These are phyloP conservation scores for Suillus discolor DNA, from an alignment of 768 basidiomycete species.

Conservation along the genomic window DNA sequence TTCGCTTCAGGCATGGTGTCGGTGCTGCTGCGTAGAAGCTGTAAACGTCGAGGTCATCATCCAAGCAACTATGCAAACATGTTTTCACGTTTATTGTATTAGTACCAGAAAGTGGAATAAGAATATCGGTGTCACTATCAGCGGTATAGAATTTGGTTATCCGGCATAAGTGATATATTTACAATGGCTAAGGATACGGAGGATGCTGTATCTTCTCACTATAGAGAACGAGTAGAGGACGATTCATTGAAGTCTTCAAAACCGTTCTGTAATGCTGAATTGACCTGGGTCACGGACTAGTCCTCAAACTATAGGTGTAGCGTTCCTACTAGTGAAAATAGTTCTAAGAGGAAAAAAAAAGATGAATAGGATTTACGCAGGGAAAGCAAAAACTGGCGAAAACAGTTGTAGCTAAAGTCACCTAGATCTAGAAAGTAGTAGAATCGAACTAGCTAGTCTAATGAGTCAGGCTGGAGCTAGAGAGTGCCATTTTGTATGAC, in stretches of 20 bases:
- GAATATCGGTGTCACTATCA: neutral
- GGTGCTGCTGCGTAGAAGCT: constrained; percentile 5
- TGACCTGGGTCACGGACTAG: neutral
- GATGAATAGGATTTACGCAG: too few species aligned
- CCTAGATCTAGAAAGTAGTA: too few species aligned
- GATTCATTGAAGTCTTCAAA: neutral
- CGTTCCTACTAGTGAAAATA: too few species aligned
- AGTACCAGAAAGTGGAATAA: constrained; percentile 2
- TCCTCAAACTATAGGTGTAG: too few species aligned
- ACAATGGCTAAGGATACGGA: neutral
- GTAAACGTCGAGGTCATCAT: neutral
- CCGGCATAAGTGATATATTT: neutral
- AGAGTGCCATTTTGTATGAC: too few species aligned
- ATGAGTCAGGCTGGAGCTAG: too few species aligned
- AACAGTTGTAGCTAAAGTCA: too few species aligned
- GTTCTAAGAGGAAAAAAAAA: too few species aligned
- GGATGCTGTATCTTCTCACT: neutral
- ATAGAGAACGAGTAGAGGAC: neutral
- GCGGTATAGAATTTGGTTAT: neutral
- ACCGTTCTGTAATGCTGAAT: neutral
- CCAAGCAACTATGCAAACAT: constrained; percentile 6
- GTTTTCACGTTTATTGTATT: constrained; percentile 1
- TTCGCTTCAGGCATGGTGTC: constrained; percentile 45
- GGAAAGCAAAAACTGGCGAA: too few species aligned
- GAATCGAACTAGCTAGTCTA: too few species aligned